Evolutionary conservation across 352 stramenopile genomes (phyloP).

Genomic region (Globisporangium middletonii): DNA sequence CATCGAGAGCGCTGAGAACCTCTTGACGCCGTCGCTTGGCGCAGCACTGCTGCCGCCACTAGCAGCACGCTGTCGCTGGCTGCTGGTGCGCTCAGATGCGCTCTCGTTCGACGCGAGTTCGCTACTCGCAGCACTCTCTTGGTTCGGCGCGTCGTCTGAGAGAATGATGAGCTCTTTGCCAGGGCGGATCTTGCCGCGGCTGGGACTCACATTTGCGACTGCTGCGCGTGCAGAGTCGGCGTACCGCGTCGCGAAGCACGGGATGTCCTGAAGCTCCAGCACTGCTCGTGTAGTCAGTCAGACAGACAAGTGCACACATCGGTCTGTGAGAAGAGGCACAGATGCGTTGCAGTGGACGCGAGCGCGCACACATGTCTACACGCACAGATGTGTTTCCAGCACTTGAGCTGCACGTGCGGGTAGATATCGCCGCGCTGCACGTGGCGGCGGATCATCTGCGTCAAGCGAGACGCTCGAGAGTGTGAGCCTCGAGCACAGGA

Average conservation of each 20-base stretch:
- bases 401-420: slow-evolving; percentile 53
- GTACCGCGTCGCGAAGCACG: slow-evolving; percentile 25
- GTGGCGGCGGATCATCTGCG: slow-evolving; percentile 58
- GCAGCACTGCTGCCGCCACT: background rate
- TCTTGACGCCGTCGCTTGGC: slow-evolving; percentile 17
- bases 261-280: slow-evolving; percentile 63
- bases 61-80: slow-evolving; percentile 11
- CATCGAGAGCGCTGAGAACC: slow-evolving; percentile 64
- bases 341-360: background rate
- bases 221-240: slow-evolving; percentile 10
- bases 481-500: background rate
- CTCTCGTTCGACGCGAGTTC: slow-evolving; percentile 3
- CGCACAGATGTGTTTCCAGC: slow-evolving; percentile 73
- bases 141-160: slow-evolving; percentile 29
- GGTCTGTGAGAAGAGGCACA: background rate
- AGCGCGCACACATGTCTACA: background rate
- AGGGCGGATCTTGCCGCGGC: slow-evolving; percentile 62
- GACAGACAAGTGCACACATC: background rate
- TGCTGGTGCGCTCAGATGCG: slow-evolving; percentile 9
- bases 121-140: slow-evolving; percentile 14
- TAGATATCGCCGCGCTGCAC: slow-evolving; percentile 73
- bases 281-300: slow-evolving; percentile 20
- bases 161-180: slow-evolving; percentile 78
- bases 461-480: background rate
- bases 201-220: slow-evolving; percentile 36